These are phyloP conservation scores for Epichloe sp. DNA, from an alignment of 2,329 filamentous ascomycete genomes.

Conservation along the genomic window DNA sequence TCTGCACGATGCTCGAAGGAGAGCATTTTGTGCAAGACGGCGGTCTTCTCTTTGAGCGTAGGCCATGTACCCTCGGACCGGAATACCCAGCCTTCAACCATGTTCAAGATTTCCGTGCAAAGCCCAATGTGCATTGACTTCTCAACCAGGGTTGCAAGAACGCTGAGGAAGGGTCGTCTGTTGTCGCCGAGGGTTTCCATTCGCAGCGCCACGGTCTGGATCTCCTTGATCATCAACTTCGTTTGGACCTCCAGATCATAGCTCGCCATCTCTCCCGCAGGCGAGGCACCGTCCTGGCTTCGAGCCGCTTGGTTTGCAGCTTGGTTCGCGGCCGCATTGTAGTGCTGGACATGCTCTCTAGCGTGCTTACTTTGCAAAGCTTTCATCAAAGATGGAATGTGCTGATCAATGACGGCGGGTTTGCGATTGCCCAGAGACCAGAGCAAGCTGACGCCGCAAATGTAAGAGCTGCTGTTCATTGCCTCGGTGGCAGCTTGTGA, in stretches of 20 bases:
- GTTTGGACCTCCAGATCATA: constrained; percentile 84
- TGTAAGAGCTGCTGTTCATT: constrained; percentile 66
- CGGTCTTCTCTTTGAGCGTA: constrained; percentile 96
- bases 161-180: constrained; percentile 83
- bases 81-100: constrained; percentile 96
- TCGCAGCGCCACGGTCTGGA: constrained; percentile 79
- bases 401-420: constrained; percentile 76
- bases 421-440: constrained; percentile 84
- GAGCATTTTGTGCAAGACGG: constrained; percentile 97
- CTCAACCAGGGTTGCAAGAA: constrained; percentile 87
- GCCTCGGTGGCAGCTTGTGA: constrained; percentile 80
- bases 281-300: constrained; percentile 41
- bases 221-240: constrained; percentile 83
- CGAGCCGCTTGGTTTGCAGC: constrained; percentile 28
- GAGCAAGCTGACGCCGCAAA: constrained; percentile 81
- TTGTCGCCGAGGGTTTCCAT: constrained; percentile 91
- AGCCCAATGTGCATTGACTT: constrained; percentile 79
- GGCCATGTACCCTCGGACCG: constrained; percentile 89
- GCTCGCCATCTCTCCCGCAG: constrained; percentile 45
- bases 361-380: constrained; percentile 84
- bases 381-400: constrained; percentile 83
- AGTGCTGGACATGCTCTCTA: constrained; percentile 79
- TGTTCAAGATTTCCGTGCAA: constrained; percentile 82
- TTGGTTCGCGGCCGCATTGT: constrained; percentile 43
- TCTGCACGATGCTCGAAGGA: constrained; percentile 81